Evolutionary conservation across 169 alveolate genomes (phyloP), one percentile per base, ranked within the genome.

Genomic region (Cyclospora cayetanensis): DNA sequence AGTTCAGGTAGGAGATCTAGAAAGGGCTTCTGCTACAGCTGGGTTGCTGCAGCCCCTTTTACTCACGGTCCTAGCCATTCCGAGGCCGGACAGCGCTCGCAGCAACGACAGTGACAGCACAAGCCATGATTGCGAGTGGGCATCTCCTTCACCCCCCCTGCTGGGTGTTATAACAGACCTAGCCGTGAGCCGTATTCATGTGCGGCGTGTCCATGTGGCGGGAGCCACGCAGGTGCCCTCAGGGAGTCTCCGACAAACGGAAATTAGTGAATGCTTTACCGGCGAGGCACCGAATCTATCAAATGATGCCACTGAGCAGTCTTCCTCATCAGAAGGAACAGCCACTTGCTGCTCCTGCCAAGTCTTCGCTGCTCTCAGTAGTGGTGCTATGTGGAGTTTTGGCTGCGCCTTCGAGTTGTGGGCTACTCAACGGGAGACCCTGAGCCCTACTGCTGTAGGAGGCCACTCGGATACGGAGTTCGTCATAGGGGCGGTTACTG

Each of bases 1-100:
- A 2, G 70, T 41, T 29, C 70, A 77, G 29, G 87, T 68, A 77
- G 70, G 31, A 77, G 65, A 77, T 7, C 70, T 9, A 77, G 68
- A 77, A 31, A 52, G 87, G 35, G 87, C 87, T 1, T 77, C 46
- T 11, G 87, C 87, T 15, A 68, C 87, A 1, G 68, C 65, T 25
- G 87, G 87, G 25, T 31, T 77, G 43, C 70, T 77, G 87, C 87
- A 77, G 72, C 87, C 87, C 1, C 25, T 77, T 65, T 46, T 77
- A 43, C 50, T 77, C 50, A 77, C 12, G 87, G 70, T 77, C 31
- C 11, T 77, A 25, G 68, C 55, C n/a, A 5, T 77, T 53, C 87
- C 87, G 15, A 25, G 39, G 41, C 2, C 31, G 41, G 25, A 27
- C 66, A 76, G 41, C 60, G 43, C 0, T 50, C 27, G 65, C 86